phyloP scores from a whole-genome alignment of 768 basidiomycete species.

The Pleurotus salmoneostramineus region DNA sequence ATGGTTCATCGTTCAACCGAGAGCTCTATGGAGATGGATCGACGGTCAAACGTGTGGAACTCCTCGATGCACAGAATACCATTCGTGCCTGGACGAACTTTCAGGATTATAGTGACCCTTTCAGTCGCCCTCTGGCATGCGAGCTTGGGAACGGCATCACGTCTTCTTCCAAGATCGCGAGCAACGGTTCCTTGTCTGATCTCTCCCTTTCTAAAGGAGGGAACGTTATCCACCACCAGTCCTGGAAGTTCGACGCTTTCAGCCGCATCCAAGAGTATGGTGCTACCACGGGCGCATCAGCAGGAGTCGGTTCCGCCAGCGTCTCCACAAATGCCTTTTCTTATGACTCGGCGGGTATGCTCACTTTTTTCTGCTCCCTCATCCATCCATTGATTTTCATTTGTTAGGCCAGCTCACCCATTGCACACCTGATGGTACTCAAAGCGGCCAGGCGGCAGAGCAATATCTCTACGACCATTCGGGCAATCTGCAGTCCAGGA shows the following conservation, averaged over 20 bases:
- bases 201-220: conserved; percentile 5
- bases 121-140: conserved; percentile 6
- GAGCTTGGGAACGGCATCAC: conserved; percentile 12
- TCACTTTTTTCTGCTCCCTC: background rate
- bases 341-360: conserved; percentile 1
- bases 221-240: conserved; percentile 4
- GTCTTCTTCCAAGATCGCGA: conserved; percentile 1
- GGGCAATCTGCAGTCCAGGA: conserved; percentile 6
- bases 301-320: background rate
- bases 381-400: background rate
- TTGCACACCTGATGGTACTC: background rate
- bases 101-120: conserved; percentile 8
- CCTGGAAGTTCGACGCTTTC: conserved; percentile 10
- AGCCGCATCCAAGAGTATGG: conserved; percentile 8
- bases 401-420: background rate
- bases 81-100: conserved; percentile 4
- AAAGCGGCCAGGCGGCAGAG: background rate
- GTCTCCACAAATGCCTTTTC: background rate
- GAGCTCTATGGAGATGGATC: background rate
- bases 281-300: background rate
- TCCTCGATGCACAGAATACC: background rate
- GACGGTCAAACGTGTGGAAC: background rate
- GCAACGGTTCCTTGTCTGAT: conserved; percentile 8
- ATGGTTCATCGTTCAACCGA: background rate
- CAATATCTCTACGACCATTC: conserved; percentile 3